Evolutionary conservation across 2,329 filamentous ascomycete genomes (phyloP).

Genomic region (Alternaria viburni): DNA sequence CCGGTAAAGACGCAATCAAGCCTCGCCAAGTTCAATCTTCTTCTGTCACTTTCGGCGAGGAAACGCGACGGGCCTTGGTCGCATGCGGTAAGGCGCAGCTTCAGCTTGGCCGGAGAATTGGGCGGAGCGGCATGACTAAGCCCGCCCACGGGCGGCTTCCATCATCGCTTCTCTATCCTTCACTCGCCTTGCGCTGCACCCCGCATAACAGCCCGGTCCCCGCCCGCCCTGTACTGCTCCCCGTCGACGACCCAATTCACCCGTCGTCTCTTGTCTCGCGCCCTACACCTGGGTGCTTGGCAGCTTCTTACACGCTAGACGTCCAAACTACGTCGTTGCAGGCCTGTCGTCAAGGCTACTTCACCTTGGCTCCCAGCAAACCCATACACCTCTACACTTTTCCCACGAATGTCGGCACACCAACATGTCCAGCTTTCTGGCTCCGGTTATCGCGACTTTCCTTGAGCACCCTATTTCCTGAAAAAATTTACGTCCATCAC

Average conservation of each 20-base stretch:
- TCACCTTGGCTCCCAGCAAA: constrained; percentile 16
- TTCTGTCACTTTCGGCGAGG: constrained; percentile 12
- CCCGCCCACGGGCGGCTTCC: constrained; percentile 21
- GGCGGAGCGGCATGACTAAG: constrained; percentile 12
- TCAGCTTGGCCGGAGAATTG: constrained; percentile 21
- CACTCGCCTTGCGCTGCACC: constrained; percentile 19
- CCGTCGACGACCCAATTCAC: constrained; percentile 23
- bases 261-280: constrained; percentile 19
- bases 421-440: constrained; percentile 58
- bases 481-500: constrained; percentile 36
- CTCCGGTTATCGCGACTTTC: constrained; percentile 56
- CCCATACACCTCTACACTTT: constrained; percentile 20
- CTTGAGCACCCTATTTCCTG: constrained; percentile 59
- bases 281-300: constrained; percentile 10
- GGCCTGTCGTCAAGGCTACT: constrained; percentile 21
- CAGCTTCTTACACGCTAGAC: constrained; percentile 16
- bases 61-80: constrained; percentile 11
- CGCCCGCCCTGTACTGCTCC: constrained; percentile 12
- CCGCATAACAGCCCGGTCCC: constrained; percentile 16
- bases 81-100: constrained; percentile 2
- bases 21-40: constrained; percentile 22
- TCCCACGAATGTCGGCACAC: constrained; percentile 53
- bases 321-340: constrained; percentile 14
- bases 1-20: constrained; percentile 11
- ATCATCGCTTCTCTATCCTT: constrained; percentile 20